Conservation (phyloP, 2,329 filamentous ascomycete genomes). For the Monosporascus sp. region DNA sequence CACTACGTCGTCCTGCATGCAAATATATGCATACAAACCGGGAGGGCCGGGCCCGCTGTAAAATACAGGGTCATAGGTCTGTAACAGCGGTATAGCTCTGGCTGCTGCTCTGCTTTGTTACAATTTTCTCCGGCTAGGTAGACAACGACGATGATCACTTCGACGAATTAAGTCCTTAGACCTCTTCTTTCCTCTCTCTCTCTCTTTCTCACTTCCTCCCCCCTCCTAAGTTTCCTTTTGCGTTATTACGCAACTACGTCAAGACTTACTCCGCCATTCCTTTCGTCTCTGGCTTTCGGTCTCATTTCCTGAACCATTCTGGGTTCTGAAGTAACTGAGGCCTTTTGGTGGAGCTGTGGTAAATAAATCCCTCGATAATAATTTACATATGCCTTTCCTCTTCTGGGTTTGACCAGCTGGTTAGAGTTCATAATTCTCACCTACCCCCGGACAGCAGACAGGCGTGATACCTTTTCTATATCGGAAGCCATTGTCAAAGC, state of each 20-base stretch:
- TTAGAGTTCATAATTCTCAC: background rate
- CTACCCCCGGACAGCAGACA: background rate
- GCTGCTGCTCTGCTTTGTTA: background rate
- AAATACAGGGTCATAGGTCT: background rate
- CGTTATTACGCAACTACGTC: slow-evolving; percentile 4
- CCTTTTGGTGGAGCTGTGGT: slow-evolving; percentile 16
- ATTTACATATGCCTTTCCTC: background rate
- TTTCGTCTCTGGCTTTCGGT: slow-evolving; percentile 30
- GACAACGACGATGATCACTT: background rate
- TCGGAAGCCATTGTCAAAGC: slow-evolving; percentile 18
- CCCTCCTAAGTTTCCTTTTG: slow-evolving; percentile 5
- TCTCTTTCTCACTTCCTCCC: slow-evolving; percentile 9
- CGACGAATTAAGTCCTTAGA: background rate
- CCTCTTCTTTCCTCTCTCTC: slow-evolving; percentile 8
- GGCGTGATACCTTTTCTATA: background rate
- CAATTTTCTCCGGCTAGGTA: background rate
- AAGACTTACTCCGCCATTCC: slow-evolving; percentile 47
- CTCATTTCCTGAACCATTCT: slow-evolving; percentile 13
- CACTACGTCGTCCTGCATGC: no score
- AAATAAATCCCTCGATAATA: slow-evolving; percentile 6
- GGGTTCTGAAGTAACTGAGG: slow-evolving; percentile 10
- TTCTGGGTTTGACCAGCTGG: slow-evolving; percentile 1
- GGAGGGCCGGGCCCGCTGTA: background rate
- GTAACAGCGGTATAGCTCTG: background rate
- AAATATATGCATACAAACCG: background rate